These are phyloP conservation scores for Cladosporium oxysporum DNA, from an alignment of 2,329 filamentous ascomycete species.

Conservation along the genomic window DNA sequence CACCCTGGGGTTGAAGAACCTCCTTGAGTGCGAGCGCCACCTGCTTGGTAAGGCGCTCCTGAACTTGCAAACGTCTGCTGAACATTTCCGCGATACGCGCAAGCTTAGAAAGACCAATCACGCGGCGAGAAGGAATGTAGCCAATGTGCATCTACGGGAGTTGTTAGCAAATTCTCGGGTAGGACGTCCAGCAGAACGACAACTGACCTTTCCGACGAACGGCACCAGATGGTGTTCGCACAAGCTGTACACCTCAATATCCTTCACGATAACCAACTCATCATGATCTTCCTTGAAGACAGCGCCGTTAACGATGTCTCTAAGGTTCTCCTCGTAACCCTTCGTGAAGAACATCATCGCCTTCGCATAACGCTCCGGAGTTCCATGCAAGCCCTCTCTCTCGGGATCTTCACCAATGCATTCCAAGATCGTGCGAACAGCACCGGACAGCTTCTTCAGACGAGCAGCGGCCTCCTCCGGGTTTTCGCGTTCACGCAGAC, in stretches of 20 bases:
- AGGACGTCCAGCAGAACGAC: background rate
- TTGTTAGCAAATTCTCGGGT: constrained; percentile 13
- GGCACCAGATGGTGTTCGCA: constrained; percentile 98
- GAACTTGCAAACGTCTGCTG: constrained; percentile 86
- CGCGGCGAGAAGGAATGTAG: constrained; percentile 88
- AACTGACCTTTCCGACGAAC: constrained; percentile 82
- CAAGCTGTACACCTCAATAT: constrained; percentile 91
- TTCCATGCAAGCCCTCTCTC: constrained; percentile 63
- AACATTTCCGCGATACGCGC: constrained; percentile 98
- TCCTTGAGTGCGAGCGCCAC: constrained; percentile 93
- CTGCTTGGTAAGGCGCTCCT: constrained; percentile 94
- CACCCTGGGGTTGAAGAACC: constrained; percentile 87
- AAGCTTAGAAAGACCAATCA: constrained; percentile 93
- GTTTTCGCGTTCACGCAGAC: constrained; percentile 41
- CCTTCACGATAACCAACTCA: constrained; percentile 96
- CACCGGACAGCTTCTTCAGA: constrained; percentile 62
- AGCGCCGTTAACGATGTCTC: constrained; percentile 87
- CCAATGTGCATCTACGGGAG: constrained; percentile 87
- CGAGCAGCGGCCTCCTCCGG: constrained; percentile 60
- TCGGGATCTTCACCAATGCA: constrained; percentile 68
- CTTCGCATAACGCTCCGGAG: constrained; percentile 86
- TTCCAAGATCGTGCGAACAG: constrained; percentile 64
- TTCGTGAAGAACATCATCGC: constrained; percentile 95
- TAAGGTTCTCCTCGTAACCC: constrained; percentile 92
- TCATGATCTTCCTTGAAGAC: constrained; percentile 97